Conservation (phyloP, 1,139 yeast species). For the Lodderomyces margitis region DNA sequence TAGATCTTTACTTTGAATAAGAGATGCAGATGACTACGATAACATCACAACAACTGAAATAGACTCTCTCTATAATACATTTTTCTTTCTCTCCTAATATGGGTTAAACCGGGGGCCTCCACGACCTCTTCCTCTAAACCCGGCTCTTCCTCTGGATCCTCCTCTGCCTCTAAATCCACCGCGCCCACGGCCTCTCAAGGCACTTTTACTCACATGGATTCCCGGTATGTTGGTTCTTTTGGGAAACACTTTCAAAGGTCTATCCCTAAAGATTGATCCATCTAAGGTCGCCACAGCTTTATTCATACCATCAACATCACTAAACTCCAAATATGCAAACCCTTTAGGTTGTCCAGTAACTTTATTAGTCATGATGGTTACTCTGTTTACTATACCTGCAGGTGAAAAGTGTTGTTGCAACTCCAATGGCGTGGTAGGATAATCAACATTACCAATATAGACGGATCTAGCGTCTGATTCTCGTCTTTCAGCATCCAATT, state of each 20-base stretch:
- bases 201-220: conserved; percentile 44
- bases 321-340: conserved; percentile 80
- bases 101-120: conserved; percentile 26
- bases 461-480: conserved; percentile 73
- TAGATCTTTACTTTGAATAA: neutral
- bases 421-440: conserved; percentile 75
- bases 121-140: conserved; percentile 20
- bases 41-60: too few relatives aligned
- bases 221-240: conserved; percentile 85
- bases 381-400: conserved; percentile 79
- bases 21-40: neutral
- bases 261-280: conserved; percentile 64
- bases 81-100: conserved; percentile 12
- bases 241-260: conserved; percentile 67
- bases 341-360: conserved; percentile 82
- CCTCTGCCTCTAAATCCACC: conserved; percentile 29
- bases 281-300: conserved; percentile 63
- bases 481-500: conserved; percentile 33
- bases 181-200: conserved; percentile 32
- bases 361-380: conserved; percentile 73
- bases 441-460: conserved; percentile 86
- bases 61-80: too few relatives aligned
- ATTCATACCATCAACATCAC: conserved; percentile 58
- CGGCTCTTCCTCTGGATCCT: conserved; percentile 24
- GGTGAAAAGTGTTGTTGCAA: conserved; percentile 73